Base-by-base conservation (phyloP, 78 protist species). In the Chrysochromulina tobinii region DNA sequence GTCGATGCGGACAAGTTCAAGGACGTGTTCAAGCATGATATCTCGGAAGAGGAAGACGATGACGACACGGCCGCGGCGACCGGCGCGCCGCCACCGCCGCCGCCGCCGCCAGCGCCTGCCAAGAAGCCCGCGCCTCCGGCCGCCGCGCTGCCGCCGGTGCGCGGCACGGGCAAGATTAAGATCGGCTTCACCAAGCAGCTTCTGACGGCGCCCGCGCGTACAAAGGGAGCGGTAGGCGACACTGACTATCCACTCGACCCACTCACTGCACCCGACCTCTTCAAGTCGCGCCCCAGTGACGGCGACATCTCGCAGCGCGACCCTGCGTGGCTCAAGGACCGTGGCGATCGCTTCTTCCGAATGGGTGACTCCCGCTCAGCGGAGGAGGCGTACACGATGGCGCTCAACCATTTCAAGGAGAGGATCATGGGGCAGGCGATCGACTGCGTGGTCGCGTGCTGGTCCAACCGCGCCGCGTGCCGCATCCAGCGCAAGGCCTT, bases 311-410 rank as follows among this genome's bases (percentile, higher is more conserved):
- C 87, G 38, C 87, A 79, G 59, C 61, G 87, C 15, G 87, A 79
- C 48, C 87, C 87, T 3, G 87, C 87, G 1, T 79, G 87, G 87
- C 87, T 79, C 64, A 79, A 79, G 87, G 87, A 27, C 17, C 58
- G 87, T 15, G 87, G 64, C 3, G 87, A 79, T 8, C 87, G 87
- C 50, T 54, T 6, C 64, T 79, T 12, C 51, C 0, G 6, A 4
- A 48, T 50, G 57, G 50, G 64, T 0, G 87, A 79, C 12, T 79
- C 1, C 23, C 23, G 23, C 38, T 54, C 87, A 1, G 87, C 87
- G 23, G 87, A 5, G 64, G 11, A 3, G 25, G 61, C 87, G 18
- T 79, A 79, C 48, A 23, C 87, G 23, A 5, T 3, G 17, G 58
- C n/a, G 64, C 59, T 79, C 23, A 17, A 2, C 6, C 87, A 79